Evolutionary conservation across 805 yeast genomes (phyloP).

Genomic region (Blastobotrys terrestris): DNA sequence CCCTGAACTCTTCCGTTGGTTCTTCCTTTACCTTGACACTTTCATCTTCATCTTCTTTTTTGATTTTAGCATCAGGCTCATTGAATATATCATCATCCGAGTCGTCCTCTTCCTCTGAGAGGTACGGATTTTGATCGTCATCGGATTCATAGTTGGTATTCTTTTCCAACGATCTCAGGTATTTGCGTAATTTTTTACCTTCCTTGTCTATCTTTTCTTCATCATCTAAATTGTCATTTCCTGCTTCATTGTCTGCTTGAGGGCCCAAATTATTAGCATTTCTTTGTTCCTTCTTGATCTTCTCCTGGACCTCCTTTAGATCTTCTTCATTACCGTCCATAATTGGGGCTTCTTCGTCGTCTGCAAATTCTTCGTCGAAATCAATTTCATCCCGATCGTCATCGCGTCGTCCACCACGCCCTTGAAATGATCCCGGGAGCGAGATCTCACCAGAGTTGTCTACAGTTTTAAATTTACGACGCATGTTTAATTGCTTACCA

Average conservation of each 20-base stretch:
- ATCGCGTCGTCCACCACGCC: constrained; percentile 41
- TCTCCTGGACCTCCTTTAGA: constrained; percentile 74
- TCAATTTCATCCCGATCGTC: constrained; percentile 90
- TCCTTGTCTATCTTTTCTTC: constrained; percentile 87
- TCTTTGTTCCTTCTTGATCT: constrained; percentile 33
- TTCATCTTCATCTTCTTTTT: constrained; percentile 7
- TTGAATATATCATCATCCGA: constrained; percentile 28
- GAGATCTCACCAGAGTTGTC: constrained; percentile 37
- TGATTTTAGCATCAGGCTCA: constrained; percentile 24
- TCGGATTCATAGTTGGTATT: constrained; percentile 82
- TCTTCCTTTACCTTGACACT: not conserved
- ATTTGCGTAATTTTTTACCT: constrained; percentile 79
- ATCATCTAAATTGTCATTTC: constrained; percentile 52
- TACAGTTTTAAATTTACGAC: constrained; percentile 43
- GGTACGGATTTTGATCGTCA: constrained; percentile 79
- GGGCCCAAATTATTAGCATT: constrained; percentile 68
- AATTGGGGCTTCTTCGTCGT: constrained; percentile 98
- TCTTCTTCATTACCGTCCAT: constrained; percentile 96
- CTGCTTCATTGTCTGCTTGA: constrained; percentile 54
- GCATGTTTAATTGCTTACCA: constrained; percentile 32
- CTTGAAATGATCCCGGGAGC: constrained; percentile 31
- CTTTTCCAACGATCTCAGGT: constrained; percentile 77
- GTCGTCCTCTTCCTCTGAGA: constrained; percentile 48
- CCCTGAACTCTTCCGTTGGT: not conserved
- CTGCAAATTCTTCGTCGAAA: constrained; percentile 94